phyloP scores from a whole-genome alignment of 257 asterid genomes.

The Eucommia ulmoides region DNA sequence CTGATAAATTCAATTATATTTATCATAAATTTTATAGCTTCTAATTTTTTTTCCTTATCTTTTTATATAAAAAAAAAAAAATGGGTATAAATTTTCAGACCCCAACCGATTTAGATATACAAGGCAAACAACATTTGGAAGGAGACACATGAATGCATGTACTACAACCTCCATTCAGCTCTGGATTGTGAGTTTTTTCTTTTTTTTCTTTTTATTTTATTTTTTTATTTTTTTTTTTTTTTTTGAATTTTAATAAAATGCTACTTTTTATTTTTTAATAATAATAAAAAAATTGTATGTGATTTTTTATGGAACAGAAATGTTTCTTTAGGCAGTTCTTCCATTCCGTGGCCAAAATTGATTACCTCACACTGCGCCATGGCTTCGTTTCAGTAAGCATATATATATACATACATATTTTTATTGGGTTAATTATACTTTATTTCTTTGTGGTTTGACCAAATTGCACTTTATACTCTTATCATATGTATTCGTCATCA shows the following conservation, averaged over 20 bases:
- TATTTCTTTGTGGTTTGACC: too few species aligned
- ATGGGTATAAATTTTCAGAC: too few species aligned
- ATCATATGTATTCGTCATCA: too few species aligned
- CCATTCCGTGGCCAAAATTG: conserved; percentile 55
- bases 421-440: too few species aligned
- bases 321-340: conserved; percentile 73
- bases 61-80: too few species aligned
- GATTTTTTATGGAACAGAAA: conserved; percentile 40
- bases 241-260: not conserved
- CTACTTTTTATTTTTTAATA: too few species aligned
- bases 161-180: conserved; percentile 18
- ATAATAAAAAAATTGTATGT: too few species aligned
- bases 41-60: too few species aligned
- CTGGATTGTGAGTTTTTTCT: conserved; percentile 45
- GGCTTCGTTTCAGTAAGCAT: conserved; percentile 64
- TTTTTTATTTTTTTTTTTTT: not conserved
- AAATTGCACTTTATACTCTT: too few species aligned
- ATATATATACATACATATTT: too few species aligned
- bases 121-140: conserved; percentile 61
- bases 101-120: conserved; percentile 56
- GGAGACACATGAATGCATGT: conserved; percentile 36
- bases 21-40: too few species aligned
- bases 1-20: too few species aligned
- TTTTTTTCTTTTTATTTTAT: not conserved
- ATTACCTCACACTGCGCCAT: conserved; percentile 72